Base-by-base conservation (phyloP, 805 yeast genomes). In the Sugiyamaella mastotermitis region DNA sequence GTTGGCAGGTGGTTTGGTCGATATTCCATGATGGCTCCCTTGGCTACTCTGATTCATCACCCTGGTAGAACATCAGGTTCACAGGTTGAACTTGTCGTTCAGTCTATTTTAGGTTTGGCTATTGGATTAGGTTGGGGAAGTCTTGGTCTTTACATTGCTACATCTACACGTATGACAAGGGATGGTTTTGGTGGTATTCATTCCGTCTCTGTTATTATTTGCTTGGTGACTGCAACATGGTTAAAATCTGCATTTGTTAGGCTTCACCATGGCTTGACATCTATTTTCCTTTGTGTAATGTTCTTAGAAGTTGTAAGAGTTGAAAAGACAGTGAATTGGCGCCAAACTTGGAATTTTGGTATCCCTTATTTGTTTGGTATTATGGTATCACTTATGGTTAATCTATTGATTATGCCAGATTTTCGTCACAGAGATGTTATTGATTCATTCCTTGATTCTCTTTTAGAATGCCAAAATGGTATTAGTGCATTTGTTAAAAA, bases 351-450 rank as follows among this genome's bases (percentile, higher is more conserved):
- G 68, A 61, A 69, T 35, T 62, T 69, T 43, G 65, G 65, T 3
- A 57, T 71, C 5, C 72, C 76, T 0, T 69, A 66, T 41, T 41
- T 65, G 0, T 66, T 69, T 47, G 77, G 76, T 1, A 39, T 68
- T 2, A 23, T 64, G 11, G 35, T 68, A 1, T 61, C 71, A 0
- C 38, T 69, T 9, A 17, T 58, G 1, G 58, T 65, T 2, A 64
- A 68, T 29, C 25, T 61, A 3, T 3, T 52, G 3, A 46, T 68
- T 13, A 60, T 57, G 36, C 76, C 77, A 4, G 64, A 62, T 24
- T 44, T 61, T 24, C 72, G 74, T n/a, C 64, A 66, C 36, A 42
- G 52, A 10, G 55, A 53, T 29, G 38, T 66, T 9, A 48, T 60
- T 18, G 38, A 40, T 1, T 50, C 60, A 4, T 46, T 64, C 9